phyloP scores from a whole-genome alignment of 2,329 filamentous ascomycete genomes.

The Sarocladiaceae sp. region DNA sequence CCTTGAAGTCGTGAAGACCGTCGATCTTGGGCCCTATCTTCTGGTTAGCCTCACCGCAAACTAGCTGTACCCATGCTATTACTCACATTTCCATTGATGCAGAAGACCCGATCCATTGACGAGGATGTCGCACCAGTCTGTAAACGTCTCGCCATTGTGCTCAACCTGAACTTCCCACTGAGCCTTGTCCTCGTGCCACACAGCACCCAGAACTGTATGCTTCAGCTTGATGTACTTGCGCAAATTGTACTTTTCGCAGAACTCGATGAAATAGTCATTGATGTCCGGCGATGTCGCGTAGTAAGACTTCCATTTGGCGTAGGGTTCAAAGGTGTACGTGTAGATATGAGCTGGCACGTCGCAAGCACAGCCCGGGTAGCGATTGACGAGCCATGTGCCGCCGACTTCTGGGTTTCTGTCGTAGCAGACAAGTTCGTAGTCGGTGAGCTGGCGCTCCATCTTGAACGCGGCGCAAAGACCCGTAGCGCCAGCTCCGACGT shows the following conservation, averaged over 20 bases:
- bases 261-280: conserved; percentile 43
- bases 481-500: too few species aligned
- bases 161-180: conserved; percentile 38
- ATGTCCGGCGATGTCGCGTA: conserved; percentile 54
- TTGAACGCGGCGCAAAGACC: not conserved
- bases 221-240: conserved; percentile 36
- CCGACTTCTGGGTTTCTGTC: conserved; percentile 53
- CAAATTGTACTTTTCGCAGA: conserved; percentile 46
- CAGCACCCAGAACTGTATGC: conserved; percentile 37
- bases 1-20: conserved; percentile 40
- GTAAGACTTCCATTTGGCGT: conserved; percentile 47
- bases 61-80: not conserved
- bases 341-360: conserved; percentile 20
- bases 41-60: conserved; percentile 41
- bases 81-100: conserved; percentile 12
- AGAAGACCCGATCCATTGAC: conserved; percentile 23
- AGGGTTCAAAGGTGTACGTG: conserved; percentile 14
- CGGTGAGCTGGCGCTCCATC: not conserved
- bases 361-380: conserved; percentile 53
- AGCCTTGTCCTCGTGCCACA: conserved; percentile 39
- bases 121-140: conserved; percentile 26
- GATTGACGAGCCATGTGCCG: conserved; percentile 57
- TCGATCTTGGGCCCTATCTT: conserved; percentile 47
- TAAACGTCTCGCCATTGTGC: conserved; percentile 20
- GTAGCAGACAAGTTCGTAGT: conserved; percentile 26